phyloP scores from a whole-genome alignment of 2,329 filamentous ascomycete genomes.

The Hypocreales sp. region DNA sequence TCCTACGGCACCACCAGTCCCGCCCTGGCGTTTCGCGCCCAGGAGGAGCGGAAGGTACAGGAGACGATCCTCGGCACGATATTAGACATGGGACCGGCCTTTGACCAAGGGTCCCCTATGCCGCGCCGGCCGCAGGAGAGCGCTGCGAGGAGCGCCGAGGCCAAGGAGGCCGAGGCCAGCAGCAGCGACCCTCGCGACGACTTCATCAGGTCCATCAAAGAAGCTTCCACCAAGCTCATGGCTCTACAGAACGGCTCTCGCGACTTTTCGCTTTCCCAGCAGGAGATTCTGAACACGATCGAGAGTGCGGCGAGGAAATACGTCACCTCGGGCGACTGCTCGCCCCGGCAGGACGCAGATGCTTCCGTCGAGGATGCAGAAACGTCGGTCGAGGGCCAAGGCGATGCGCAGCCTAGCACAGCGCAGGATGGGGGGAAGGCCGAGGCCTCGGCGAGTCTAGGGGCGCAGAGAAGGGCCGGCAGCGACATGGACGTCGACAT shows the following conservation, averaged over 20 bases:
- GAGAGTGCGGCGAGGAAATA: conserved; percentile 35
- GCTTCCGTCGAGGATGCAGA: background rate
- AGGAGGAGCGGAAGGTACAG: conserved; percentile 38
- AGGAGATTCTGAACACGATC: conserved; percentile 33
- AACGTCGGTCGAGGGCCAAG: background rate
- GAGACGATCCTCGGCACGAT: conserved; percentile 36
- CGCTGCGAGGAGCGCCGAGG: conserved; percentile 5
- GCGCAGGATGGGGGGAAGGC: too few species aligned
- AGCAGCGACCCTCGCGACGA: conserved; percentile 12
- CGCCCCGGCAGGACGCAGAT: conserved; percentile 3
- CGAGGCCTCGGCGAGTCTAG: too few species aligned
- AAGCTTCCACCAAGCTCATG: conserved; percentile 27
- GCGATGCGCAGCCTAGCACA: conserved; percentile 20
- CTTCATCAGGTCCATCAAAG: conserved; percentile 19
- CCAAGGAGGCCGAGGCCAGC: conserved; percentile 7
- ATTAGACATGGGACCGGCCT: conserved; percentile 30
- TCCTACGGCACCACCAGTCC: conserved; percentile 23
- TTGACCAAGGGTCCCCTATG: conserved; percentile 19
- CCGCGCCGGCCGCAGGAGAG: conserved; percentile 8
- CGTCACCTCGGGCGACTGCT: conserved; percentile 20
- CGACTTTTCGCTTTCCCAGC: conserved; percentile 19
- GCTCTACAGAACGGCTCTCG: conserved; percentile 20
- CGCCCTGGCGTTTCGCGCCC: conserved; percentile 29
- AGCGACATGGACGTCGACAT: too few species aligned
- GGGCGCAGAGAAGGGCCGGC: too few species aligned